Evolutionary conservation across 805 yeast species (phyloP), one percentile per base, ranked within the genome.

Genomic region (Teunomyces barrocoloradensis): DNA sequence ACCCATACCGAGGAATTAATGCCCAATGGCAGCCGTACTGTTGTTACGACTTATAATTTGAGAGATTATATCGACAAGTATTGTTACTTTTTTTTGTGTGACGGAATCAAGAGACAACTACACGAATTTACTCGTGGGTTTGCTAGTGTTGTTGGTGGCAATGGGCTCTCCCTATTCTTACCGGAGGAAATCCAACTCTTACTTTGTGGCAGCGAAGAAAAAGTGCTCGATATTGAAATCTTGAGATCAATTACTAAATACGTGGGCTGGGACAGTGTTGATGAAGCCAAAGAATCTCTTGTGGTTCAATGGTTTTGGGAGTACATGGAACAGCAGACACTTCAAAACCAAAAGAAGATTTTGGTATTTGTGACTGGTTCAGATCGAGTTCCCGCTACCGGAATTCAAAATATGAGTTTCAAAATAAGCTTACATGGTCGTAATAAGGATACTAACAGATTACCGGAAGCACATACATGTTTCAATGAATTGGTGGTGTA

Each of bases 401-500:
- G 99, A 0, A 75, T 89, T 25, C 84, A 87, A 27, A 84, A 86
- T 44, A 68, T 92, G 69, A 74, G 75, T 38, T 84, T 94, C 58
- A 84, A 84, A 50, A 79, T 92, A n/a, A 79, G 85, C 12, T 77
- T 78, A 46, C 57, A 70, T 10, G 52, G 54, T 13, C 51, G 52
- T 21, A 69, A 65, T 5, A 56, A 52, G 1, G 74, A 71, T 28
- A 62, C 69, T 32, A 72, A 77, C 1, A 70, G 85, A 42, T 66
- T 91, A 13, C 98, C 98, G 0, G 70, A 85, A 12, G 89, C 97
- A 0, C 98, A 92, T 61, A 94, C 98, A 0, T 92, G 99, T 57
- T 92, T 94, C 71, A 94, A 92, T 61, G 96, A 92, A 69, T 62
- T 92, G 20, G 85, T 92, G 46, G 55, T 94, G 5, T 86, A 82